phyloP scores from a whole-genome alignment of 805 yeast genomes.

The Scheffersomyces ergatensis region DNA sequence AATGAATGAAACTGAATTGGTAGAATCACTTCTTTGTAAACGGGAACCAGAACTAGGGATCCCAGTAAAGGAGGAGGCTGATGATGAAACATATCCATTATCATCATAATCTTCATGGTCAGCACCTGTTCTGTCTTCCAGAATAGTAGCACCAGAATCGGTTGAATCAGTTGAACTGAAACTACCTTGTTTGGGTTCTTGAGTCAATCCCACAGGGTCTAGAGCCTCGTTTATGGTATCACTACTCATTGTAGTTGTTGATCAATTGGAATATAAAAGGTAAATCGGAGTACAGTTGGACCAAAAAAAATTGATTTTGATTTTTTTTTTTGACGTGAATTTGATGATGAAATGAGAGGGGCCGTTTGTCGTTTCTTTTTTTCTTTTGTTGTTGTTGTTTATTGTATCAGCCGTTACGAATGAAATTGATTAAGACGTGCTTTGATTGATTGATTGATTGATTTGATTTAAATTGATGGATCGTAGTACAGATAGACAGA shows the following conservation, averaged over 20 bases:
- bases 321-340: no score
- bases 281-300: no score
- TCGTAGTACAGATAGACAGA: no score
- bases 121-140: background rate
- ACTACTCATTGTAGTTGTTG: background rate
- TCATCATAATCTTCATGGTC: background rate
- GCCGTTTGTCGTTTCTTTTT: no score
- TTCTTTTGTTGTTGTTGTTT: no score
- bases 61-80: background rate
- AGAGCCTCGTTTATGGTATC: background rate
- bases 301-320: no score
- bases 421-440: no score
- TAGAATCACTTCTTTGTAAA: constrained; percentile 21
- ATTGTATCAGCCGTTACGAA: no score
- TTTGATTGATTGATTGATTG: no score
- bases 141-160: background rate
- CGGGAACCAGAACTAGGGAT: background rate
- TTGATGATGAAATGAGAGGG: no score
- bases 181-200: background rate
- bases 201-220: background rate
- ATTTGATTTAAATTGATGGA: no score
- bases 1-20: constrained; percentile 26
- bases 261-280: no score
- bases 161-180: background rate
- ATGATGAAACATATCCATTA: background rate